Percentiles rank a stretch among this genome's conserved stretches.
These are phyloP conservation scores for Adansonia digitata DNA, from an alignment of 345 rosid genomes.

Conservation along the genomic window DNA sequence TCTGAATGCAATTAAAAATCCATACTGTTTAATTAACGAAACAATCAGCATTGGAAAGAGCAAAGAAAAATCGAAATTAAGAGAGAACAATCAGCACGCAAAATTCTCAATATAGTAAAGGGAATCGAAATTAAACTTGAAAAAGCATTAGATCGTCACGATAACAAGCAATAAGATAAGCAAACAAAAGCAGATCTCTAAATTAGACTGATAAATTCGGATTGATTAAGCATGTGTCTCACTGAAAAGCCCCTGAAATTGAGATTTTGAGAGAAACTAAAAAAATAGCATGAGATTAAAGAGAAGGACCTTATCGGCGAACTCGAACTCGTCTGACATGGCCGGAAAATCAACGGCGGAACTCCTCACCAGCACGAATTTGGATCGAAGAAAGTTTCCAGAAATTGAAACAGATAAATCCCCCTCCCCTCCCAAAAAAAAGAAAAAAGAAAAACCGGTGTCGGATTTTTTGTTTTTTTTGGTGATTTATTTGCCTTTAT, in stretches of 20 bases:
- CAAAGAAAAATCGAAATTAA: neutral
- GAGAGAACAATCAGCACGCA: neutral
- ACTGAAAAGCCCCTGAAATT: too few relatives aligned
- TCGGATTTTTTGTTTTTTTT: too few relatives aligned
- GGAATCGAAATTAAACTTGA: neutral
- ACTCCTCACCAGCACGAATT: neutral
- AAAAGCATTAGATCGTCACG: neutral
- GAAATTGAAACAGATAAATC: neutral
- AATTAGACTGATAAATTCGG: neutral
- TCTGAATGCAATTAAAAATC: neutral
- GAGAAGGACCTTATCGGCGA: constrained; percentile 20
- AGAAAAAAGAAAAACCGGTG: too few relatives aligned
- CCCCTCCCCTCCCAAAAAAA: too few relatives aligned
- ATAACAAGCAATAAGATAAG: neutral
- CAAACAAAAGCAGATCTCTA: neutral
- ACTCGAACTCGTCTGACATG: constrained; percentile 26
- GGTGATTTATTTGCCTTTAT: too few relatives aligned
- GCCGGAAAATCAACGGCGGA: constrained; percentile 2
- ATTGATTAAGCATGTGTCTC: constrained; percentile 2
- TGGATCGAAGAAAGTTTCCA: neutral
- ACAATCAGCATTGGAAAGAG: neutral
- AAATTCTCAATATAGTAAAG: neutral
- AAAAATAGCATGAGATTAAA: neutral
- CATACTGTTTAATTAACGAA: neutral
- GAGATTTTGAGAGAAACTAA: neutral